Percentiles rank a stretch among this genome's conserved stretches.
phyloP scores from a whole-genome alignment of 441 rosid genomes.

The Mallotus japonicus region DNA sequence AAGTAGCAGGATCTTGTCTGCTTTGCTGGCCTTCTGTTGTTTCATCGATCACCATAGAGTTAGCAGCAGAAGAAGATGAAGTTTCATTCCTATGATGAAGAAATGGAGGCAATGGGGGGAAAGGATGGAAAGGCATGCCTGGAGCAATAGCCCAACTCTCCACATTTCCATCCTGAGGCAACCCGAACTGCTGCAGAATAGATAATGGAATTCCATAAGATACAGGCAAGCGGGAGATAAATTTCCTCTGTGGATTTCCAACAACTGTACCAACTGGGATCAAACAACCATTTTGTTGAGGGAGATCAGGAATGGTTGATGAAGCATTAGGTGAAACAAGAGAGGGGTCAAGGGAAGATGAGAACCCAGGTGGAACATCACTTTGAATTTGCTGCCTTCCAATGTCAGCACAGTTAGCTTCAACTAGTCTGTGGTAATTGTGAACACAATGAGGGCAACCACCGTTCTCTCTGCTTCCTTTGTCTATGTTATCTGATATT shows the following conservation, averaged over 20 bases:
- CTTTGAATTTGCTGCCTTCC: conserved; percentile 41
- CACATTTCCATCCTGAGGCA: conserved; percentile 41
- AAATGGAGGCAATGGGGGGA: conserved; percentile 83
- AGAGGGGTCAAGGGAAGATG: conserved; percentile 41
- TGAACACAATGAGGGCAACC: conserved; percentile 25
- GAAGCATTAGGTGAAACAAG: conserved; percentile 35
- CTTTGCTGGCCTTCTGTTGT: conserved; percentile 23
- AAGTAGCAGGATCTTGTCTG: conserved; percentile 28
- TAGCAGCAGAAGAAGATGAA: conserved; percentile 21
- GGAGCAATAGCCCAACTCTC: conserved; percentile 77
- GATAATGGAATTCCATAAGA: conserved; percentile 84
- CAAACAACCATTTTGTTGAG: conserved; percentile 27
- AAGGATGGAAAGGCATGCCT: conserved; percentile 83
- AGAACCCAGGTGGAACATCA: conserved; percentile 84
- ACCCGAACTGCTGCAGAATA: conserved; percentile 58
- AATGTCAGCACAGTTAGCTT: conserved; percentile 24
- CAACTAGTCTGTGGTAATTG: conserved; percentile 28
- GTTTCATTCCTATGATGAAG: conserved; percentile 45
- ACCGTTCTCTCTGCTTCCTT: conserved; percentile 25
- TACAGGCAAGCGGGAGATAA: conserved; percentile 59
- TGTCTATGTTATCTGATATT: conserved; percentile 20
- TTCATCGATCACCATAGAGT: conserved; percentile 20
- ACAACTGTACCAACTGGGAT: conserved; percentile 33
- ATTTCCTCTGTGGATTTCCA: conserved; percentile 61
- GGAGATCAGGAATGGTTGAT: conserved; percentile 27